Conservation (phyloP, 495 filamentous ascomycete genomes). For the Aspergillus hancockii region DNA sequence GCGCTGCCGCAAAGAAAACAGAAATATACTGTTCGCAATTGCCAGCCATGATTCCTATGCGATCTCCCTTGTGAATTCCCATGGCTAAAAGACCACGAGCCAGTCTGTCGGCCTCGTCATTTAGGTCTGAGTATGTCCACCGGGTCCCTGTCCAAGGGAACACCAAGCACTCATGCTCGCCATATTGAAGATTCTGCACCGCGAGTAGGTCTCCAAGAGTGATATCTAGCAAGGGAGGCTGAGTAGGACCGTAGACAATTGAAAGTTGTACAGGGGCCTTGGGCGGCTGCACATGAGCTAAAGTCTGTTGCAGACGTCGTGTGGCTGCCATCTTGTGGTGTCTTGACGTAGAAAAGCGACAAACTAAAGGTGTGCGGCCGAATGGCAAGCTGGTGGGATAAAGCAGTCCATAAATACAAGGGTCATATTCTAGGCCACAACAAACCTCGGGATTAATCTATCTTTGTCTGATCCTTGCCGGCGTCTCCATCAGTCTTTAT, state of each 20-base stretch:
- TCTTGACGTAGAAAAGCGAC: neutral
- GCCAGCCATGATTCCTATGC: slow-evolving; percentile 69
- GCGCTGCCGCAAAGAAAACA: slow-evolving; percentile 66
- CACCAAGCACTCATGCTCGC: slow-evolving; percentile 59
- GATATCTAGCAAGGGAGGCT: slow-evolving; percentile 59
- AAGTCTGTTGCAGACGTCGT: slow-evolving; percentile 41
- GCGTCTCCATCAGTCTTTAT: neutral
- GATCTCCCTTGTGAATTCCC: slow-evolving; percentile 63
- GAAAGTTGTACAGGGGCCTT: slow-evolving; percentile 38
- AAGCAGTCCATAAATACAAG: slow-evolving; percentile 16
- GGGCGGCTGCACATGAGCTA: slow-evolving; percentile 34
- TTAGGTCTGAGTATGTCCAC: slow-evolving; percentile 66
- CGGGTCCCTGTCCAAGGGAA: slow-evolving; percentile 66
- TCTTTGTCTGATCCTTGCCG: slow-evolving; percentile 1
- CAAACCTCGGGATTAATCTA: slow-evolving; percentile 14
- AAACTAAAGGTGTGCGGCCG: slow-evolving; percentile 4
- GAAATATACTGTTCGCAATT: slow-evolving; percentile 72
- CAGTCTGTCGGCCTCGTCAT: slow-evolving; percentile 58
- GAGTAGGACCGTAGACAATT: slow-evolving; percentile 58
- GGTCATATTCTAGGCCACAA: slow-evolving; percentile 2
- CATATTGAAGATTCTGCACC: slow-evolving; percentile 61
- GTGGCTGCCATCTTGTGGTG: slow-evolving; percentile 31
- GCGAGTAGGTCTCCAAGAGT: slow-evolving; percentile 63
- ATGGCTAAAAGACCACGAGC: slow-evolving; percentile 59
- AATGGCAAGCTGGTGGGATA: neutral